phyloP scores from a whole-genome alignment of 805 yeast genomes.

The Ogataea pignaliae region DNA sequence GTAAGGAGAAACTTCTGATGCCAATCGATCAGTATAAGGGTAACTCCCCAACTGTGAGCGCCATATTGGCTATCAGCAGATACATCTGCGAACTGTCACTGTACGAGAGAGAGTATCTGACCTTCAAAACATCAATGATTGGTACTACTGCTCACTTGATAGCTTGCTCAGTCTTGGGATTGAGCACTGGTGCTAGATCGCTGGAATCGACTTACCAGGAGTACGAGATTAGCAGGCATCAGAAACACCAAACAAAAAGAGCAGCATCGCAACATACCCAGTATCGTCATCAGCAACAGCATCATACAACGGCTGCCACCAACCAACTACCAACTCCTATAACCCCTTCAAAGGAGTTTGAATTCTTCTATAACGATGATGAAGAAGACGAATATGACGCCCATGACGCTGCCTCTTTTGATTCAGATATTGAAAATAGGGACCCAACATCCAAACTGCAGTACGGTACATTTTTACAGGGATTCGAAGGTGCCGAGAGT shows the following conservation, averaged over 20 bases:
- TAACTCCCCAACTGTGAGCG: constrained; percentile 39
- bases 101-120: constrained; percentile 43
- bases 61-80: constrained; percentile 50
- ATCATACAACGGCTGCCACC: neutral
- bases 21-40: constrained; percentile 25
- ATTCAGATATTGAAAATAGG: constrained; percentile 27
- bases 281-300: neutral
- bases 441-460: constrained; percentile 38
- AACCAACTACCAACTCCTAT: constrained; percentile 22
- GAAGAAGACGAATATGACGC: constrained; percentile 10
- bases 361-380: constrained; percentile 13
- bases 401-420: constrained; percentile 12
- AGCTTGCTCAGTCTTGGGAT: constrained; percentile 49
- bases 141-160: constrained; percentile 49
- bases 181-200: constrained; percentile 38
- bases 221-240: constrained; percentile 10
- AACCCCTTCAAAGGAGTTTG: constrained; percentile 20
- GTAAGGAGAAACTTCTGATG: constrained; percentile 23
- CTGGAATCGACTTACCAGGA: constrained; percentile 23
- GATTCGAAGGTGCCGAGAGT: constrained; percentile 39
- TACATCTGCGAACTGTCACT: constrained; percentile 52
- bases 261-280: too few relatives aligned
- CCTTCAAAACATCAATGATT: constrained; percentile 39
- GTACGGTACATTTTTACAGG: constrained; percentile 45
- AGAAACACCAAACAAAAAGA: neutral